A percentile compares a stretch with the other conserved stretches of the same genome.
phyloP scores from a whole-genome alignment of 2,329 filamentous ascomycete species.

The Fusarium nygamai region DNA sequence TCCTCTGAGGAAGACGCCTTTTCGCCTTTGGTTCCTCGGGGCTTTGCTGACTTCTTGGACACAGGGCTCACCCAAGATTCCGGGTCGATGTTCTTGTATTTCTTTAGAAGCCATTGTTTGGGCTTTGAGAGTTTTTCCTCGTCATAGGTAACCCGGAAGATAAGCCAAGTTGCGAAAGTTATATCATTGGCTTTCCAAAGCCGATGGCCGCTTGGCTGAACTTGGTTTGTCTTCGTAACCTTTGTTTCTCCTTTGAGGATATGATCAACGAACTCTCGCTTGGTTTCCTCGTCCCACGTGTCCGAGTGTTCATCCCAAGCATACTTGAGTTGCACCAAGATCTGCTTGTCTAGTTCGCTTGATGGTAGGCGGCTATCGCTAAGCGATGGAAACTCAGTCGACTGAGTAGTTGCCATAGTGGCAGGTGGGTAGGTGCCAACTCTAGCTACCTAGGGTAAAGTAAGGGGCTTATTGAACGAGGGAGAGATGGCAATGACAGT shows the following conservation, averaged over 20 bases:
- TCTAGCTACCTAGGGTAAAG: neutral
- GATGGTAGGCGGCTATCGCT: neutral
- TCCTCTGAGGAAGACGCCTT: rapidly evolving
- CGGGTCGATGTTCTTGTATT: neutral
- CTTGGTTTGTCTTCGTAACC: neutral
- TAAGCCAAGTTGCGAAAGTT: neutral
- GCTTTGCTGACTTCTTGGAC: rapidly evolving
- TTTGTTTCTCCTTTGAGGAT: neutral
- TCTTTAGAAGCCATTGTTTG: neutral
- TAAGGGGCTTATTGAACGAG: neutral
- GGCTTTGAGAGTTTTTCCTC: neutral
- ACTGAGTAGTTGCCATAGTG: neutral
- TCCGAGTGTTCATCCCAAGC: neutral
- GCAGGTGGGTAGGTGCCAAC: neutral
- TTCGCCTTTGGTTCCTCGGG: rapidly evolving
- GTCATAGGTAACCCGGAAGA: neutral
- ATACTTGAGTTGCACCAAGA: neutral
- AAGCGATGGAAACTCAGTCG: neutral
- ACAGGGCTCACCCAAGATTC: neutral
- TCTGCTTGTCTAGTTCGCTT: neutral
- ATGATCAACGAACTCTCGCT: neutral
- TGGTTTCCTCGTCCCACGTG: neutral
- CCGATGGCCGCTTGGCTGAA: neutral
- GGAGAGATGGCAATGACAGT: neutral
- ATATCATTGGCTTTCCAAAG: neutral